Conservation (phyloP, 164 flowering plant species). For the Pachysandra terminalis region DNA sequence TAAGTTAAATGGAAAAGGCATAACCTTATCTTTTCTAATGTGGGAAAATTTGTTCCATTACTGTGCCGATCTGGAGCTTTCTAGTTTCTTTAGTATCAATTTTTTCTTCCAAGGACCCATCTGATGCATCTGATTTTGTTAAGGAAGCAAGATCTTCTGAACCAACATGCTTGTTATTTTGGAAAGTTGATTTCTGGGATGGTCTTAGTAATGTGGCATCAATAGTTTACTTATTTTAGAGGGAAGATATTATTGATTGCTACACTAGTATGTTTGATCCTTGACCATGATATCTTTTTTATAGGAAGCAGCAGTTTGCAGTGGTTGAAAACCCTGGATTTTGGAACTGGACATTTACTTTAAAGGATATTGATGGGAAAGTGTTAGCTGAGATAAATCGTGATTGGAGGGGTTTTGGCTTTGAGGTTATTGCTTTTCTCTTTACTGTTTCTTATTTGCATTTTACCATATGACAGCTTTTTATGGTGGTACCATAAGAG, state of each 20-base stretch:
- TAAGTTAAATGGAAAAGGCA: too few species aligned
- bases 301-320: slow-evolving; percentile 85
- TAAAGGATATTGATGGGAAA: slow-evolving; percentile 78
- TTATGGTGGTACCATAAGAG: not conserved
- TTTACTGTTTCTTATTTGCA: not conserved
- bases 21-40: too few species aligned
- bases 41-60: too few species aligned
- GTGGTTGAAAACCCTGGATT: slow-evolving; percentile 96
- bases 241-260: not conserved
- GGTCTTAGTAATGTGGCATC: too few species aligned
- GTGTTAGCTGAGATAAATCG: slow-evolving; percentile 90
- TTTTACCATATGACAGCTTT: not conserved
- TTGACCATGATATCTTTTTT: slow-evolving; percentile 10
- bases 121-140: too few species aligned
- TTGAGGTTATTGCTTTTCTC: slow-evolving; percentile 59
- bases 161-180: too few species aligned
- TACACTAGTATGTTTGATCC: not conserved
- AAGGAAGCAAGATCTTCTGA: too few species aligned
- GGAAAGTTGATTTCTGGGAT: too few species aligned
- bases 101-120: too few species aligned
- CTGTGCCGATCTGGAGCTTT: too few species aligned
- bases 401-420: slow-evolving; percentile 97
- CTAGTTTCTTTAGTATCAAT: too few species aligned
- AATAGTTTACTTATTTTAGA: not conserved
- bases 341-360: slow-evolving; percentile 96